Conservation (phyloP, 306 rosid genomes). For the Pyrus bretschneideri region DNA sequence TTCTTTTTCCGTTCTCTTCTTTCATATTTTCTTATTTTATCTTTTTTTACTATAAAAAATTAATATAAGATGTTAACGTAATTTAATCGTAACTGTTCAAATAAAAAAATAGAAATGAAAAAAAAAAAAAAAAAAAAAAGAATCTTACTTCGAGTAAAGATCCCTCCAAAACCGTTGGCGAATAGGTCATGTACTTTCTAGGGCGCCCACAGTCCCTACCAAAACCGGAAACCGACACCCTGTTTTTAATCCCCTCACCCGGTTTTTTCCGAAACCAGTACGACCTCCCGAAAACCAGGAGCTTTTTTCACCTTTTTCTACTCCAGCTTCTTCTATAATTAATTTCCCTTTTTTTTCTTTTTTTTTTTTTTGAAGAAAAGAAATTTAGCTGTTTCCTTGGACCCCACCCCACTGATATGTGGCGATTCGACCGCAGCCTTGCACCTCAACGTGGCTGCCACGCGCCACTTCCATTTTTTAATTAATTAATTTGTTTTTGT, state of each 20-base stretch:
- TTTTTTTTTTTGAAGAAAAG: background rate
- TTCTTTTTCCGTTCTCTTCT: no score
- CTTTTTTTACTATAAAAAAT: no score
- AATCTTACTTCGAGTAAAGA: no score
- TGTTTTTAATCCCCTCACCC: slow-evolving; percentile 26
- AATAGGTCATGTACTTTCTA: background rate
- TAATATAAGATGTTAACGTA: no score
- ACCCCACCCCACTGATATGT: slow-evolving; percentile 47
- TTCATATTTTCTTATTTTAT: no score
- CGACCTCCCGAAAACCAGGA: slow-evolving; percentile 85
- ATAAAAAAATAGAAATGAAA: no score
- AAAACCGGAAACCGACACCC: slow-evolving; percentile 36
- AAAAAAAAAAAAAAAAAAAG: no score
- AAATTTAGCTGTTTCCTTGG: slow-evolving; percentile 6
- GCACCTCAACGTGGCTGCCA: slow-evolving; percentile 37
- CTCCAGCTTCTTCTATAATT: no score
- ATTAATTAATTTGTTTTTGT: no score
- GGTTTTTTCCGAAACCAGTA: slow-evolving; percentile 21
- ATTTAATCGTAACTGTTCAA: no score
- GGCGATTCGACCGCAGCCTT: slow-evolving; percentile 85
- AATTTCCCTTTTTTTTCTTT: no score
- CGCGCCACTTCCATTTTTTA: slow-evolving; percentile 42
- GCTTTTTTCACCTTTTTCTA: slow-evolving; percentile 20
- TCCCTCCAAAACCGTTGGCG: slow-evolving; percentile 40
- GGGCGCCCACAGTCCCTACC: slow-evolving; percentile 53